Base-by-base conservation (phyloP, 1,284 basidiomycete genomes). In the Ceratobasidium papillatum region DNA sequence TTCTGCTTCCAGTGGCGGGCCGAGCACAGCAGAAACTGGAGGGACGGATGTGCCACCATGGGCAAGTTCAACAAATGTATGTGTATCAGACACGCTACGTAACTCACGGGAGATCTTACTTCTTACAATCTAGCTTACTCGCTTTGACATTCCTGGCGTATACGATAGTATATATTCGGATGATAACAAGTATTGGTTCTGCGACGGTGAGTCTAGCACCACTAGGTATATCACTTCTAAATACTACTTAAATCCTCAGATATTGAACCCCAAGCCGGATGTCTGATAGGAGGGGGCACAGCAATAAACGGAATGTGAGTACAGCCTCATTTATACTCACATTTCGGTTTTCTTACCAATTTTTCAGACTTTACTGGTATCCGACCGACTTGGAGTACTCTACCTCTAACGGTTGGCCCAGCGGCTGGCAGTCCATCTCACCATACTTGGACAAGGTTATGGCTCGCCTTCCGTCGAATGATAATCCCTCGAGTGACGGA, bases 101-200 rank as follows among this genome's bases (percentile, higher is more conserved):
- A 41, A 5, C 68, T 71, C 45, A 47, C 19, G 19, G 8, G 8
- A 47, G 19, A 30, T 19, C 74, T 69, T 30, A 19, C 25, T 11
- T 51, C 73, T 49, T 64, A 5, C 65, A 38, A 54, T 30, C 19
- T 38, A 89, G 87, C 80, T 88, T 65, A 90, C 89, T 11, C 89
- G 89, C 76, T 90, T 89, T 78, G 89, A 90, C 77, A 82, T 89
- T 68, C 88, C 89, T 22, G 88, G 89, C 75, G 78, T 89, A 61
- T 90, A 89, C 79, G 88, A 90, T 80, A 85, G 86, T 14, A 86
- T 89, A 86, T 90, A 90, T 81, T 84, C 85, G 2, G 87, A 88
- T 75, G 78, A 81, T 38, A 86, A 87, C 77, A 81, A 84, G 1
- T 89, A 84, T 80, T 90, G 87, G 85, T 90, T 88, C 88, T 75